These are phyloP conservation scores for Termitomyces sp. DNA, from an alignment of 768 basidiomycete species.

Conservation along the genomic window DNA sequence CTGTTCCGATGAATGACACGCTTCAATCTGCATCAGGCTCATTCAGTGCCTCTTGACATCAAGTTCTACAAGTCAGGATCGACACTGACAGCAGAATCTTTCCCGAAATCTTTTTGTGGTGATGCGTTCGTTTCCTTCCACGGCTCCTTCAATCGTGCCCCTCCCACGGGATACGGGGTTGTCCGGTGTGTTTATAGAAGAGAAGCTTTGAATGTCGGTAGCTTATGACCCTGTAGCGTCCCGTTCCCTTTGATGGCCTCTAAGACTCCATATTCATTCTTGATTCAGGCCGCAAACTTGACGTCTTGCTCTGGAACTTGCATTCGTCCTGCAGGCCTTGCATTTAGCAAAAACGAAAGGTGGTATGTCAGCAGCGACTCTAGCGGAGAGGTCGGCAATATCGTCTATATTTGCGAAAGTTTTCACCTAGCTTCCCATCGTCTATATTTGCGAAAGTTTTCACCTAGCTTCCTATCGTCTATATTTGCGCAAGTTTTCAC, in stretches of 20 bases:
- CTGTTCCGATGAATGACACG: not conserved
- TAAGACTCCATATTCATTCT: conserved; percentile 22
- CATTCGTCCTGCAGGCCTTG: conserved; percentile 41
- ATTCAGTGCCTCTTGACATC: conserved; percentile 44
- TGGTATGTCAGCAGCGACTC: conserved; percentile 41
- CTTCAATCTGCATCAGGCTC: conserved; percentile 27
- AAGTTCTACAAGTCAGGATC: conserved; percentile 30
- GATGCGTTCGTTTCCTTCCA: conserved; percentile 44
- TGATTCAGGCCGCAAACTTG: conserved; percentile 37
- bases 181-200: conserved; percentile 24
- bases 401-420: too few species aligned
- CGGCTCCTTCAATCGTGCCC: conserved; percentile 36
- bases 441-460: too few species aligned
- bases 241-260: conserved; percentile 19
- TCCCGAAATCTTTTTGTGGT: conserved; percentile 24
- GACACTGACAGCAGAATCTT: conserved; percentile 10
- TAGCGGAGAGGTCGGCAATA: conserved; percentile 40
- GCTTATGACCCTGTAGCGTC: conserved; percentile 15
- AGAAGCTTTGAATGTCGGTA: not conserved
- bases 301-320: conserved; percentile 35
- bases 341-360: conserved; percentile 29
- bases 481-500: not conserved
- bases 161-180: conserved; percentile 45
- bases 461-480: too few species aligned
- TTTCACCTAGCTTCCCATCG: too few species aligned